Evolutionary conservation across 768 basidiomycete species (phyloP), one percentile per base, ranked within the genome.

Genomic region (Leccinum rimulosum): DNA sequence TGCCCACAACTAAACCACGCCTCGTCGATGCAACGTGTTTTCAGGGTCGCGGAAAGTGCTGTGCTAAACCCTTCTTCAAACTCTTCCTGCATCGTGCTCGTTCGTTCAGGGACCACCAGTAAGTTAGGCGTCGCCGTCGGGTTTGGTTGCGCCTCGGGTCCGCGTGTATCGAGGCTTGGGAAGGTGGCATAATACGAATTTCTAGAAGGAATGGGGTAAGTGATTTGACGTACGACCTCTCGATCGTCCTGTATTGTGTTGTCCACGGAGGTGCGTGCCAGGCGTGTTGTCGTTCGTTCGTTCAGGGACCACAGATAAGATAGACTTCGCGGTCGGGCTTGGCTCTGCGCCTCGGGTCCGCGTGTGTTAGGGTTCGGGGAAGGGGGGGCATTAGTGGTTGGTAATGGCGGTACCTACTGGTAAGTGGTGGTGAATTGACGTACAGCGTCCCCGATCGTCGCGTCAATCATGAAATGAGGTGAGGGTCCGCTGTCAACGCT

Each of bases 1-100:
- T 7, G 48, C 57, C 58, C 52, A 54, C 3, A 43, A 4, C 40
- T 43, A 3, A 43, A 19, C 40, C 54, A 31, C 47, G 66, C 67
- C 67, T 67, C 68, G 68, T 67, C 67, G 62, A 61, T 69, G 54
- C 65, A 55, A 57, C 67, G 52, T 68, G 67, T 62, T 50, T 47
- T 53, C 43, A 68, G 66, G 66, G 66, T 69, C 66, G 54, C 4
- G 12, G 53, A n/a, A 28, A 1, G 5, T 28, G 55, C 57, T 45
- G 40, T 58, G 22, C 25, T 36, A 28, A 17, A 17, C 31, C 43
- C 52, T 38, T 27, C 30, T 28, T 12, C 12, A 19, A 2, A 19
- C 40, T 43, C 9, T 45, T 36, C 31, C 27, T 48, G 60, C 17
- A 15, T 38, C 33, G 17, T 25, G 7, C 22, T 12, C 36, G 40